Conservation (phyloP, 176 grass and related monocot species). For the Oryza brachyantha region DNA sequence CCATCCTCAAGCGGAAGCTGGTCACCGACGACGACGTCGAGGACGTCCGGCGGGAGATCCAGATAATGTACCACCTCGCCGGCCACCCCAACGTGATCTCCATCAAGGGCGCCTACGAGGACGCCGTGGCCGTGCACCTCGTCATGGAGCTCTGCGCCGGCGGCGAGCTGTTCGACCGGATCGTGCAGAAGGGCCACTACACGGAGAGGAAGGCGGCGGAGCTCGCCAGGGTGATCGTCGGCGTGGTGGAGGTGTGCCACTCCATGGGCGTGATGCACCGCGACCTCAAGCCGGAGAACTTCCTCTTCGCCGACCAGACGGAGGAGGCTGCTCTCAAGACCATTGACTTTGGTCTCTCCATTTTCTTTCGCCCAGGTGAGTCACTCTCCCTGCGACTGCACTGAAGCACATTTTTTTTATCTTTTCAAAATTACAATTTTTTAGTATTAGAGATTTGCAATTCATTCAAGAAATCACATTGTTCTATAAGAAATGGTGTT, state of each 20-base stretch:
- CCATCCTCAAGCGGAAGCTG: constrained; percentile 75
- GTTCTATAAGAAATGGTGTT: too few relatives aligned
- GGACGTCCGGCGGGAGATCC: constrained; percentile 75
- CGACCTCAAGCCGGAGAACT: constrained; percentile 82
- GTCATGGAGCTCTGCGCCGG: constrained; percentile 84
- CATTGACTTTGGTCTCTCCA: constrained; percentile 80
- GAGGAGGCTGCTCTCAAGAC: constrained; percentile 72
- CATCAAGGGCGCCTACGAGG: constrained; percentile 66
- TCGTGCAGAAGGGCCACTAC: constrained; percentile 60
- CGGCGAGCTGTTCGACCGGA: constrained; percentile 75
- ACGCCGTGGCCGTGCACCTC: constrained; percentile 69
- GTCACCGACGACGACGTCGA: constrained; percentile 74
- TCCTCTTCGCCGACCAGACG: constrained; percentile 57
- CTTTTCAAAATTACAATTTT: too few relatives aligned
- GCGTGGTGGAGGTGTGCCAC: constrained; percentile 72
- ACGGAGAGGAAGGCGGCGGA: constrained; percentile 63
- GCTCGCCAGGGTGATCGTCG: constrained; percentile 68
- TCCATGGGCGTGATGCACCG: constrained; percentile 78
- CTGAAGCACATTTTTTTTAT: not conserved
- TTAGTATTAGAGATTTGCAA: not conserved
- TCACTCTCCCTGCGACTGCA: not conserved
- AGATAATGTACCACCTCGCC: constrained; percentile 81
- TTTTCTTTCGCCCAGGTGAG: constrained; percentile 54
- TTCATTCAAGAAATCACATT: not conserved
- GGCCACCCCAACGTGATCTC: constrained; percentile 70